phyloP scores from a whole-genome alignment of 2,329 filamentous ascomycete species.

The Monosporascus sp. region DNA sequence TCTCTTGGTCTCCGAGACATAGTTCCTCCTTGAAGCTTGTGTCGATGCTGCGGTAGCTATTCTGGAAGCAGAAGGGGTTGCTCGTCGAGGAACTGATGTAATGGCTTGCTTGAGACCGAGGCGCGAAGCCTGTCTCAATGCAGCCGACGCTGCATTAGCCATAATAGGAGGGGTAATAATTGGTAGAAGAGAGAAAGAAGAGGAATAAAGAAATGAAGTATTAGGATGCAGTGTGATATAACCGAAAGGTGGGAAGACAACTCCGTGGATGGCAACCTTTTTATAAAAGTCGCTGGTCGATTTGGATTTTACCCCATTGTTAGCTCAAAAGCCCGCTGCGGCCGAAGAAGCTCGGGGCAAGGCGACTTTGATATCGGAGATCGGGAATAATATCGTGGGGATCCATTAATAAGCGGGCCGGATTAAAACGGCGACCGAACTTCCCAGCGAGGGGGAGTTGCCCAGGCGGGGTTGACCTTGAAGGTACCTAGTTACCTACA shows the following conservation, averaged over 20 bases:
- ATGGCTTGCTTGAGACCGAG: constrained; percentile 41
- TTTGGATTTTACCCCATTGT: not conserved
- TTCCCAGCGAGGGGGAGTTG: not conserved
- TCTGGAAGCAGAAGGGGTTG: constrained; percentile 27
- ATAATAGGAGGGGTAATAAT: constrained; percentile 35
- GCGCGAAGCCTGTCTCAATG: constrained; percentile 70
- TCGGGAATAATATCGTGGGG: constrained; percentile 12
- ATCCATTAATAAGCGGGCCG: constrained; percentile 1
- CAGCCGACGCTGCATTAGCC: constrained; percentile 62
- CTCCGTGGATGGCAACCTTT: too few species aligned
- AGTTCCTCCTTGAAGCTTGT: constrained; percentile 47
- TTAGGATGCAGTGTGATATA: not conserved
- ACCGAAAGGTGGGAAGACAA: constrained; percentile 13
- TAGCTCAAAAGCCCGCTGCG: not conserved
- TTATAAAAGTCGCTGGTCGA: not conserved
- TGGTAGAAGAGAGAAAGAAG: constrained; percentile 5
- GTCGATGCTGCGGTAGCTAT: constrained; percentile 24
- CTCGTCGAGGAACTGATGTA: constrained; percentile 30
- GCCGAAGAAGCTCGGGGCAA: constrained; percentile 5
- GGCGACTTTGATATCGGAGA: constrained; percentile 11
- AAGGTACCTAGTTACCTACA: not conserved
- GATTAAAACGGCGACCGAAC: not conserved
- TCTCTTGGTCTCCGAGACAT: constrained; percentile 80
- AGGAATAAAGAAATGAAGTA: constrained; percentile 11
- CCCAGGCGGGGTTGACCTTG: not conserved